These are phyloP conservation scores for Leptographium radiaticola DNA, from an alignment of 2,329 filamentous ascomycete genomes.

Conservation along the genomic window DNA sequence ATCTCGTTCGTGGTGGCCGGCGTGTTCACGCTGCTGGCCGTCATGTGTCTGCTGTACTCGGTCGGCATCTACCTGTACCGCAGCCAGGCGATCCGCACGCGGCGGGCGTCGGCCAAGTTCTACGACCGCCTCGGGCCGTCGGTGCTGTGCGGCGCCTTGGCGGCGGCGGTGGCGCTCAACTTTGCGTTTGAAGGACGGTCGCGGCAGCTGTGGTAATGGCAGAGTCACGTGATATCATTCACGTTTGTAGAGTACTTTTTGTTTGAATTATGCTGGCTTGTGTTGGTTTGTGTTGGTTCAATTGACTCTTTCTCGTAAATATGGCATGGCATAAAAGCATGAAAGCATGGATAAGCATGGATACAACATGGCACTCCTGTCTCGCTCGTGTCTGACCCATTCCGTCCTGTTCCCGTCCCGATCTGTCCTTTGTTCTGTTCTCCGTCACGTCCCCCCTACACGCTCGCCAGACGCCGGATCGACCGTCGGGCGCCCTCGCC, in stretches of 20 bases:
- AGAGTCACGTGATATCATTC: too few species aligned
- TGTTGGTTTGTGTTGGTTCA: too few species aligned
- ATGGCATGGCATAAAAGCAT: too few species aligned
- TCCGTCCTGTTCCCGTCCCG: too few species aligned
- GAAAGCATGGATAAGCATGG: too few species aligned
- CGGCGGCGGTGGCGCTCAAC: conserved; percentile 64
- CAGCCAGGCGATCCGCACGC: conserved; percentile 68
- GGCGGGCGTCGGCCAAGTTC: conserved; percentile 68
- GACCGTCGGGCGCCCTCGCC: conserved; percentile 77
- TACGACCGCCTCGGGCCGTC: conserved; percentile 84
- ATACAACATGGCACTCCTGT: too few species aligned
- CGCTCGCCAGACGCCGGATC: conserved; percentile 59
- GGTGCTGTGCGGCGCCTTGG: conserved; percentile 57
- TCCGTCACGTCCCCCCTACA: conserved; percentile 18
- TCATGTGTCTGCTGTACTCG: conserved; percentile 68
- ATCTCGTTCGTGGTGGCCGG: conserved; percentile 57
- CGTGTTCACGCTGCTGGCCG: conserved; percentile 71
- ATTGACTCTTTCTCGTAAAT: too few species aligned
- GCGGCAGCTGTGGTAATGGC: conserved; percentile 35
- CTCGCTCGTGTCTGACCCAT: too few species aligned
- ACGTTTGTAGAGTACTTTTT: too few species aligned
- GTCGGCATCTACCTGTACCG: conserved; percentile 79
- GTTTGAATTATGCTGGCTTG: too few species aligned
- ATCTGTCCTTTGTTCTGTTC: too few species aligned
- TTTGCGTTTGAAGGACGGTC: conserved; percentile 66